Evolutionary conservation across 257 asterid genomes (phyloP).

Genomic region (Solanum paucissectum): DNA sequence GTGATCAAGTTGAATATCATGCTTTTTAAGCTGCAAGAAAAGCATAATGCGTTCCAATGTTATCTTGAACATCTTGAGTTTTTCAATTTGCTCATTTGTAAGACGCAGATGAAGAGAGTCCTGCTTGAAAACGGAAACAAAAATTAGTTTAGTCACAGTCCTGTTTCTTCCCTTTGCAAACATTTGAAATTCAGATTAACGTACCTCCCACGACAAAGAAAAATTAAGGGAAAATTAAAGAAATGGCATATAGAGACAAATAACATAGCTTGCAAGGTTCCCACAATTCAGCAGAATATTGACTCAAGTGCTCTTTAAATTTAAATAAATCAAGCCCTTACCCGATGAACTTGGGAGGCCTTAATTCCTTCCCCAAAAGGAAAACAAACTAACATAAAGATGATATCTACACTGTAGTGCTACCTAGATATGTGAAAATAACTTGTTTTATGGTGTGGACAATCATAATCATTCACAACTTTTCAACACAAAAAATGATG

Average conservation of each 20-base stretch:
- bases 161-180: neutral
- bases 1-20: conserved; percentile 37
- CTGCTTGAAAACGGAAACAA: conserved; percentile 34
- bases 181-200: neutral
- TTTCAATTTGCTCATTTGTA: conserved; percentile 58
- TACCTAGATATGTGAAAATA: neutral
- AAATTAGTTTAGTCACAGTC: neutral
- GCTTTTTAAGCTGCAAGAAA: conserved; percentile 41
- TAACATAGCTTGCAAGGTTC: neutral
- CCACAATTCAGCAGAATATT: neutral
- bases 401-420: neutral
- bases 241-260: neutral
- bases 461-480: neutral
- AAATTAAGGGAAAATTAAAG: neutral
- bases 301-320: neutral
- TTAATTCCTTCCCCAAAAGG: neutral
- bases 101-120: conserved; percentile 62
- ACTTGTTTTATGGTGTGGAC: neutral
- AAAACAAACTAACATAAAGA: neutral
- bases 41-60: conserved; percentile 54
- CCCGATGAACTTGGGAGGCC: neutral
- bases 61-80: conserved; percentile 47
- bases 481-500: neutral
- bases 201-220: neutral
- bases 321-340: neutral